phyloP scores from a whole-genome alignment of 163 green algal species.

The Chlorella variabilis region DNA sequence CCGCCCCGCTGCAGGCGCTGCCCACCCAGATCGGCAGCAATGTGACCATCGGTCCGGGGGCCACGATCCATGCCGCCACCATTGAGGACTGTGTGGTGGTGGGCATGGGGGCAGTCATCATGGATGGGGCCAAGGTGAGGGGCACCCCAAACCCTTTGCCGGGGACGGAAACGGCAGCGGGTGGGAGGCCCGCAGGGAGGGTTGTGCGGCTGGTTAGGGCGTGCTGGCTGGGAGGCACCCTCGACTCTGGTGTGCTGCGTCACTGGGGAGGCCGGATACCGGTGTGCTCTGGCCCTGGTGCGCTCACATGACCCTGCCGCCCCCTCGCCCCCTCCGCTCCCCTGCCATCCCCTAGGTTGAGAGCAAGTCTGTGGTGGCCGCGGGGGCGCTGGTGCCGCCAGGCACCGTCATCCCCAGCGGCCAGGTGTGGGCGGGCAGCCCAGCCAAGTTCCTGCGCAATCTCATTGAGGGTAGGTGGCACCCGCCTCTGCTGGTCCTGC shows the following conservation, averaged over 20 bases:
- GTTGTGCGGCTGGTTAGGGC: no score
- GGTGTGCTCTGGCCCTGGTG: no score
- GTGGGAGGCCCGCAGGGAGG: no score
- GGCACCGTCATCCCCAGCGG: constrained; percentile 73
- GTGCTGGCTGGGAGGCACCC: no score
- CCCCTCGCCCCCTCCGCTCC: no score
- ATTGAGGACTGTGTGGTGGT: constrained; percentile 93
- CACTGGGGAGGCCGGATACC: no score
- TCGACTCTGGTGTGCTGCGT: no score
- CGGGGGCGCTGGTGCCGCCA: constrained; percentile 90
- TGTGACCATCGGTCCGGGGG: constrained; percentile 91
- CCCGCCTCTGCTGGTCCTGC: no score
- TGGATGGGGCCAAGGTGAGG: constrained; percentile 85
- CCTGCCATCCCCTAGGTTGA: constrained; percentile 67
- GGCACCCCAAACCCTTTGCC: not conserved
- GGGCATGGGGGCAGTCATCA: constrained; percentile 94
- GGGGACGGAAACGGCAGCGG: no score
- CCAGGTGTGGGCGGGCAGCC: constrained; percentile 90
- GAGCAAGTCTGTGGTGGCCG: constrained; percentile 90
- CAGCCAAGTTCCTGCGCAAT: constrained; percentile 87
- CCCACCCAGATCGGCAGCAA: constrained; percentile 81
- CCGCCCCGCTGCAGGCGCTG: constrained; percentile 38
- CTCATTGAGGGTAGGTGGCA: constrained; percentile 82
- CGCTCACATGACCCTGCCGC: no score
- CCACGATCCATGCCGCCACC: constrained; percentile 89